Evolutionary conservation across 2,329 filamentous ascomycete genomes (phyloP), one percentile per base, ranked within the genome.

Genomic region (Cladosporium phlei): DNA sequence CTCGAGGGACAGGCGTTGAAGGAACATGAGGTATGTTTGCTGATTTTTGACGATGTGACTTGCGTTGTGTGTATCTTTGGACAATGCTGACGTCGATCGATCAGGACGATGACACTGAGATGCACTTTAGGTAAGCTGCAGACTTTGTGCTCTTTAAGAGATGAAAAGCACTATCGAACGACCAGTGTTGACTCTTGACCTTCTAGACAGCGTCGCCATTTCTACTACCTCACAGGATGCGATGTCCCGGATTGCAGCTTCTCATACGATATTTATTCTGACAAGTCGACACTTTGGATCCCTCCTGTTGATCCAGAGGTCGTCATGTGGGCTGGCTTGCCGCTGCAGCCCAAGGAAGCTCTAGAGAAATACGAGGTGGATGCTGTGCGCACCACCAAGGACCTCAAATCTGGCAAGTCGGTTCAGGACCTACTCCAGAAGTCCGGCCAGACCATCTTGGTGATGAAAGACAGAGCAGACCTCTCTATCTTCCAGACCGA

Each of bases 291-390:
- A 2, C 80, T 98, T 47, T 98, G 90, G 71, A 94, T 98, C 59
- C 91, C 93, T 2, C 88, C 90, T 16, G 79, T 91, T 58, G 85
- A 96, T 56, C 81, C 89, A 10, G 88, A 95, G 39, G 83, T 82
- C 48, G 91, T 98, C 48, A 89, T 98, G 66, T 98, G 93, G 93
- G 86, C 86, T 16, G 93, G 93, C n/a, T 77, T 98, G 27, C 93
- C 93, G 0, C 70, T 95, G 49, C 85, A 82, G 27, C 71, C 77
- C 25, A 76, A 85, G 33, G 85, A 96, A 62, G 91, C 91, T 5
- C 71, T 85, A 48, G 69, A 79, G 38, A 66, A 55, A 50, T 70
- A 69, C 56, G 70, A 74, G 42, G 63, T 74, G 34, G 91, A 97
- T 64, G 73, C 80, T 7, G 62, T 63, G 5, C 52, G 57, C 9